Percentiles rank a stretch among this genome's conserved stretches.
Conservation (phyloP, 2,329 filamentous ascomycete species). For the Sphaceloma murrayae region DNA sequence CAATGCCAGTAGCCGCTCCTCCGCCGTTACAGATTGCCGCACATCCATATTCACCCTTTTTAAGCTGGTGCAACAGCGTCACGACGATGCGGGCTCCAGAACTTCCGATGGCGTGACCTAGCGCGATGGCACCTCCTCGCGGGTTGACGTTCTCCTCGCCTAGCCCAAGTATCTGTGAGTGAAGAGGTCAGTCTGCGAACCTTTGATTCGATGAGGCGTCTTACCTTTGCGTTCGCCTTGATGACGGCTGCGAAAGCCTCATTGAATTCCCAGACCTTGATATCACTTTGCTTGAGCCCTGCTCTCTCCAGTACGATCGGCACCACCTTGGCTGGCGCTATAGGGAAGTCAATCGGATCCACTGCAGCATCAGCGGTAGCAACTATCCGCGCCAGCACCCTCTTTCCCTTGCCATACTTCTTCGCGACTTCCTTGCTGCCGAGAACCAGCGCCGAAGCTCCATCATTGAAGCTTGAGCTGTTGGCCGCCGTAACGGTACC, state of each 20-base stretch:
- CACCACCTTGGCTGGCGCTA: constrained; percentile 86
- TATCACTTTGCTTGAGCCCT: constrained; percentile 82
- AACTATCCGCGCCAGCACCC: constrained; percentile 79
- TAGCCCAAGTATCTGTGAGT: constrained; percentile 67
- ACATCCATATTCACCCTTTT: constrained; percentile 86
- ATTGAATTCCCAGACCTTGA: constrained; percentile 96
- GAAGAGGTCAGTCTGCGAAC: constrained; percentile 16
- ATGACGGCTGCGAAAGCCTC: constrained; percentile 95
- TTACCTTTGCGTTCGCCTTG: constrained; percentile 81
- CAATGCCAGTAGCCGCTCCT: constrained; percentile 80
- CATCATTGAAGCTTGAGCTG: constrained; percentile 88
- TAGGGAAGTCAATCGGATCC: constrained; percentile 85
- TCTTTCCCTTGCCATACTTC: constrained; percentile 65
- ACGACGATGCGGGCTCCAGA: constrained; percentile 86
- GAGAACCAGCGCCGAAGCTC: constrained; percentile 80
- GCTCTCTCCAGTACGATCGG: constrained; percentile 81
- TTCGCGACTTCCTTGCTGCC: constrained; percentile 71
- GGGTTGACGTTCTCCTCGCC: constrained; percentile 74
- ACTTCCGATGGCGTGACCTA: constrained; percentile 87
- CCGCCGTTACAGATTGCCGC: constrained; percentile 97
- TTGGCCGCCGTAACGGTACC: constrained; percentile 93
- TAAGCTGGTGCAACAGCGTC: constrained; percentile 81
- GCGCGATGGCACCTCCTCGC: constrained; percentile 79
- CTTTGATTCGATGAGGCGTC: constrained; percentile 19
- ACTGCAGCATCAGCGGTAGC: constrained; percentile 82